Evolutionary conservation across 805 yeast genomes (phyloP), one percentile per base, ranked within the genome.

Genomic region (Millerozyma miso): DNA sequence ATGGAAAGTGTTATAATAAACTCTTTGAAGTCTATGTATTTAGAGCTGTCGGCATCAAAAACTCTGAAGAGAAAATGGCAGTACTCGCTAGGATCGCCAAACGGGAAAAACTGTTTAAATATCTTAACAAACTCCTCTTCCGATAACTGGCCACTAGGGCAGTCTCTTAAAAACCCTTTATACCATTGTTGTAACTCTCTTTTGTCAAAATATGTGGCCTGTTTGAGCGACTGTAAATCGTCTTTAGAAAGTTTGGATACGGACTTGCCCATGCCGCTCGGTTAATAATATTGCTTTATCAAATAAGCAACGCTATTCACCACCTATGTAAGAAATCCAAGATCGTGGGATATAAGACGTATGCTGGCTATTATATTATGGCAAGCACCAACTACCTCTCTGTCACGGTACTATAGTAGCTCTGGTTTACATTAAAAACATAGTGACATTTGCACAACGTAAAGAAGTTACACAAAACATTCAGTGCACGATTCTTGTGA

Each of bases 171-270:
- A 55, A 93, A 93, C 2, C 98, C 98, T 60, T 91, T 91, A 60
- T 91, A 91, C 99, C 99, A 93, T 59, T 91, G 99, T 63, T 93
- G 98, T 35, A 93, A 76, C 60, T 93, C 99, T 50, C 96, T 76
- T 41, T 90, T 81, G 58, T 91, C 96, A 58, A 93, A 93, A 55
- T 88, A 85, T 0, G 99, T 93, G 18, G 89, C 84, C 57, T 80
- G 83, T 59, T 85, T 85, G 45, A 93, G 77, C 42, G 84, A 81
- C 41, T 85, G 77, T 38, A 93, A 76, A 55, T 93, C 98, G 52
- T 93, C 98, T 54, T 85, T 88, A 14, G 95, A 85, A 38, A 93
- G 68, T 59, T 90, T 93, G 18, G 97, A 88, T 6, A 95, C 91
- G 26, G 96, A 85, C 55, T 89, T 90, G 12, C 99, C 99, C 99